Evolutionary conservation across 2,329 filamentous ascomycete species (phyloP).

Genomic region (Trichoderma harzianum): DNA sequence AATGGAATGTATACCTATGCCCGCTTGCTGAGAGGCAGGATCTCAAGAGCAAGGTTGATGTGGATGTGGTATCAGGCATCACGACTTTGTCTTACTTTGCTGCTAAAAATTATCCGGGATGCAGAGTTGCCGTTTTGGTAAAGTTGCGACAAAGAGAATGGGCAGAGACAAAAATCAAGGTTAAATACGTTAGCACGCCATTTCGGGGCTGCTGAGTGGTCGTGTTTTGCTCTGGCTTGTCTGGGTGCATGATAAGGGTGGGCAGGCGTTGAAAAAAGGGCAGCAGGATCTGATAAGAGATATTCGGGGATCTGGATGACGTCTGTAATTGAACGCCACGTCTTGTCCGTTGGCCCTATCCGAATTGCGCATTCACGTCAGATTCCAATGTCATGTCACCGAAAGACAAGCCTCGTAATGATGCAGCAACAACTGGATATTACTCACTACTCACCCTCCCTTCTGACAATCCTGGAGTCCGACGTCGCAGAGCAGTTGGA

Average conservation of each 20-base stretch:
- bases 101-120: neutral
- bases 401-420: neutral
- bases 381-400: neutral
- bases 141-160: neutral
- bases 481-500: slow-evolving; percentile 3
- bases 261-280: neutral
- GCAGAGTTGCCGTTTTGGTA: neutral
- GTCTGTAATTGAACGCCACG: neutral
- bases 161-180: slow-evolving; percentile 12
- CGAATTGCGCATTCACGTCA: neutral
- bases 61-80: neutral
- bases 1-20: neutral
- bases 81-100: neutral
- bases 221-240: neutral
- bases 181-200: slow-evolving; percentile 5
- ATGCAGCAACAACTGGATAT: neutral
- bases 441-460: neutral
- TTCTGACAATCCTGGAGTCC: neutral
- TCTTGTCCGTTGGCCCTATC: neutral
- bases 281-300: neutral
- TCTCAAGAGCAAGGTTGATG: neutral
- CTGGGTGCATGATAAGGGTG: neutral
- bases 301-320: neutral
- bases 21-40: neutral
- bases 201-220: slow-evolving; percentile 6